Evolutionary conservation across 1,284 basidiomycete species (phyloP).

Genomic region (Exobasidium cylindrosporum): DNA sequence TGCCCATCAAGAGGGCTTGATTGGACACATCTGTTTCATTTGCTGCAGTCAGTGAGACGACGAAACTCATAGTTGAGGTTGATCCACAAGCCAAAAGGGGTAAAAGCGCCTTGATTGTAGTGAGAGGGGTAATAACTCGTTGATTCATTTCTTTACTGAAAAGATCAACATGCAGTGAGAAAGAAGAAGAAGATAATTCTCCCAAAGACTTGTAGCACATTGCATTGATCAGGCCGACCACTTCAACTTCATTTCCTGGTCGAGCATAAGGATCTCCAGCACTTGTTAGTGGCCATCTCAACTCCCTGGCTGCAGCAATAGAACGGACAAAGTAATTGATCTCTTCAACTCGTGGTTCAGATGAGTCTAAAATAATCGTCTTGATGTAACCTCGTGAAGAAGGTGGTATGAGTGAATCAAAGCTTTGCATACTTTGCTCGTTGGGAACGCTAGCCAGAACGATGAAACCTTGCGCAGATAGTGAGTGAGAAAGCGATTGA

Average conservation of each 20-base stretch:
- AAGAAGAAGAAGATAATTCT: constrained; percentile 15
- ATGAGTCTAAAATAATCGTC: constrained; percentile 31
- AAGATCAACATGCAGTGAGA: not conserved
- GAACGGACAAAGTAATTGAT: constrained; percentile 33
- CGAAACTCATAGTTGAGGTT: not conserved
- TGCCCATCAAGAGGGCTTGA: not conserved
- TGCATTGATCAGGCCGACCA: constrained; percentile 47
- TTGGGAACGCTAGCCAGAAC: constrained; percentile 45
- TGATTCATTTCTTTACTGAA: not conserved
- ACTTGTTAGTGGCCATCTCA: constrained; percentile 47
- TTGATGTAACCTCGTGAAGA: constrained; percentile 50
- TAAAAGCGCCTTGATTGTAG: constrained; percentile 4
- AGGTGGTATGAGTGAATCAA: constrained; percentile 41
- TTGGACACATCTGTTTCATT: not conserved
- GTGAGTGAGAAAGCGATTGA: constrained; percentile 34
- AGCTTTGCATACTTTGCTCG: constrained; percentile 28
- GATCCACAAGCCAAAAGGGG: not conserved
- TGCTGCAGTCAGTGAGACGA: not conserved
- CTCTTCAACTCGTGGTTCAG: constrained; percentile 20
- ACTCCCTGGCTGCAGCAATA: constrained; percentile 36
- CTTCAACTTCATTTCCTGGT: constrained; percentile 41
- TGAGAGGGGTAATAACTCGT: constrained; percentile 1
- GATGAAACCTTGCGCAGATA: constrained; percentile 43
- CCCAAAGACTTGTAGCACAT: constrained; percentile 37
- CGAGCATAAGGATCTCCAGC: constrained; percentile 52